Base-by-base conservation (phyloP, 768 basidiomycete genomes). In the Lactarius pseudohatsudake region DNA sequence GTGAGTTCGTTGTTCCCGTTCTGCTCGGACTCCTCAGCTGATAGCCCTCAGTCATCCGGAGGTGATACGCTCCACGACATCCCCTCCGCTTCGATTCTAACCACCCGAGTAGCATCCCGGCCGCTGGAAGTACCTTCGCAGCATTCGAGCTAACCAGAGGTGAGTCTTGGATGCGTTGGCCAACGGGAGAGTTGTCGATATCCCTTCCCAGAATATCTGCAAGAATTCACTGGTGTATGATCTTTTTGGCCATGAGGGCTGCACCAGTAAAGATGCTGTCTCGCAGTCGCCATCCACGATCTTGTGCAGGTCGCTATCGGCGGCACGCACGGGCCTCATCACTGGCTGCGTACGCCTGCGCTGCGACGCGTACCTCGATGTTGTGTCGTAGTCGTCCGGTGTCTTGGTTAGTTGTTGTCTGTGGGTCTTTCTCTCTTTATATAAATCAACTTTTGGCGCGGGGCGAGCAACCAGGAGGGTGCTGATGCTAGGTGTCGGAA, bases 51-150 rank as follows among this genome's bases (percentile, higher is more conserved):
- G 88, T 90, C 38, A 70, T 90, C 55, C 80, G 88, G 82, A 90
- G 86, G 87, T 86, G 57, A 66, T 41, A 9, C 32, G n/a, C 57
- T 3, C 38, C 32, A n/a, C 1, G 30, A 28, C 47, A 26, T 53
- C 20, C 4, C 45, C 15, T 16, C 22, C 22, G 20, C n/a, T 53
- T 57, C 20, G n/a, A 53, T 28, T 47, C 62, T 64, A 53, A 61
- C 16, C 28, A 16, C 30, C 66, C 71, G 18, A 40, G 57, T 69
- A 94, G 93, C 76, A 93, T 96, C 72, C 95, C 95, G 16, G 92
- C 95, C 6, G 94, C 94, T 15, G 95, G 86, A 53, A 88, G 89
- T 70, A 97, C 95, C 3, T 96, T 97, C 70, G 89, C 91, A 13
- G 90, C 91, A 0, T 97, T 90, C 72, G 94, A 97, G 75, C 73